These are phyloP conservation scores for Colletotrichum sp. DNA, from an alignment of 2,329 filamentous ascomycete genomes.

Conservation along the genomic window DNA sequence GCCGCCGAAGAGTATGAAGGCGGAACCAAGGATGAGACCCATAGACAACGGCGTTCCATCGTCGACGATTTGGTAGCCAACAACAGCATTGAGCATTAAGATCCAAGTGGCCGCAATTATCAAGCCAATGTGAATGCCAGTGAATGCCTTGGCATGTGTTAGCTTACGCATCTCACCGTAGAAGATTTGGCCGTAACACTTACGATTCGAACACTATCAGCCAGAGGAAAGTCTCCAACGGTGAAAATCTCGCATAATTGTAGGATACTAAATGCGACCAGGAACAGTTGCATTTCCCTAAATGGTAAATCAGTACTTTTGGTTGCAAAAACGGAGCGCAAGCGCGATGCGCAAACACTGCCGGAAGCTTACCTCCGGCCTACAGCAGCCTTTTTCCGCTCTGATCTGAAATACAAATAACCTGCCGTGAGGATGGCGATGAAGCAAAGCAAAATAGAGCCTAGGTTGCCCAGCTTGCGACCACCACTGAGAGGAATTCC, in stretches of 20 bases:
- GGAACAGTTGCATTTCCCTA: conserved; percentile 97
- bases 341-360: neutral
- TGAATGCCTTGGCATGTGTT: conserved; percentile 69
- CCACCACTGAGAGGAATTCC: conserved; percentile 76
- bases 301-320: conserved; percentile 7
- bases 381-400: conserved; percentile 91
- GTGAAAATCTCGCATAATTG: conserved; percentile 97
- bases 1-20: conserved; percentile 77
- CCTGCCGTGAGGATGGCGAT: conserved; percentile 73
- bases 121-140: conserved; percentile 86
- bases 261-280: conserved; percentile 84
- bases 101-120: conserved; percentile 91
- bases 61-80: conserved; percentile 92
- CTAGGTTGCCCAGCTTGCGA: conserved; percentile 80
- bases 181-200: conserved; percentile 31
- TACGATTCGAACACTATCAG: conserved; percentile 73
- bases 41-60: conserved; percentile 89
- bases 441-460: conserved; percentile 85
- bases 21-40: conserved; percentile 75
- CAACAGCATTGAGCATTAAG: conserved; percentile 86
- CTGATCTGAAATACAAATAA: conserved; percentile 79
- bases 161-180: neutral
- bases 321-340: conserved; percentile 24
- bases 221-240: conserved; percentile 84
- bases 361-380: conserved; percentile 74